Base-by-base conservation (phyloP, 495 filamentous ascomycete species). In the Penicillium salamii region DNA sequence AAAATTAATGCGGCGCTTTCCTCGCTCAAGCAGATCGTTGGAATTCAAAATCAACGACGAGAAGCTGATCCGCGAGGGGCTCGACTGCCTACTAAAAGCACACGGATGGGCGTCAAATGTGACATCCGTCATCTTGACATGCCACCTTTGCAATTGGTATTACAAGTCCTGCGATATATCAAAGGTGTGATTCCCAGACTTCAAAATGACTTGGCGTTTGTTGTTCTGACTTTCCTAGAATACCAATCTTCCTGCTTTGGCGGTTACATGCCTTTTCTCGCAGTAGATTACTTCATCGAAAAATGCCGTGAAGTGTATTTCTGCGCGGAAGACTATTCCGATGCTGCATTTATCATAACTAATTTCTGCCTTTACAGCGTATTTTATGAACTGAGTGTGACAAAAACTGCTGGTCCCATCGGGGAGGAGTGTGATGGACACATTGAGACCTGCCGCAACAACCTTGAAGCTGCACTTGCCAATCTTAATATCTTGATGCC, bases 271-370 rank as follows among this genome's bases (percentile, higher is more conserved):
- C 70, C 70, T 0, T 73, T 73, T 20, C 53, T 82, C 8, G 65
- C 72, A 7, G 49, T 80, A 20, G 76, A 81, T 1, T 71, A 77
- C 33, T 82, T 86, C 41, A 66, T 68, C n/a, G 76, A 80, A n/a
- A 74, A 74, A 40, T 84, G 79, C 50, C 77, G 78, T 4, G 70
- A 74, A 48, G 67, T 85, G 0, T 86, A 81, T 49, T 85, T 86
- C 40, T 69, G 71, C 17, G 78, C 77, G 1, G 78, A 83, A 6
- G 77, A 82, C 13, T 76, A 73, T 51, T 76, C 79, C 2, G 68
- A 80, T 26, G 70, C 76, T 1, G 75, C 74, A 0, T 82, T 81
- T 44, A 77, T 83, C 19, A 65, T 78, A 12, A 75, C 82, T 0
- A 82, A 81, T 47, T 71, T 78, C 9, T 75, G 77, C 0, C 62